These are phyloP conservation scores for Eremomyces bilateralis DNA, from an alignment of 495 filamentous ascomycete genomes.

Conservation along the genomic window DNA sequence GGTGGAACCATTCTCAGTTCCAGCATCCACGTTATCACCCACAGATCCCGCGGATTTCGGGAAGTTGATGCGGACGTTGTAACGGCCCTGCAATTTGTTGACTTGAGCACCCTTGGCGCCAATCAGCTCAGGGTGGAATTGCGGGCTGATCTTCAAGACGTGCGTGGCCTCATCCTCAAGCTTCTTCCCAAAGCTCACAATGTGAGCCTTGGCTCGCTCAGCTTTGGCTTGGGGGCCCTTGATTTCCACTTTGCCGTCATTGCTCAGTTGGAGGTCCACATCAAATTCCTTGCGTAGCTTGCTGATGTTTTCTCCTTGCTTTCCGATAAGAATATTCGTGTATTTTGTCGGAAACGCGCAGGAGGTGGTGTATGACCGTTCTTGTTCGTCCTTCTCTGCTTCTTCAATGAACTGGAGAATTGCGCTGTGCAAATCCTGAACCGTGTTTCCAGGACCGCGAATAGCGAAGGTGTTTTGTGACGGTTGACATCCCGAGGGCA, in stretches of 20 bases:
- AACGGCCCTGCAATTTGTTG: conserved; percentile 55
- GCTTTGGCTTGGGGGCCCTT: conserved; percentile 61
- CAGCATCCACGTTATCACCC: conserved; percentile 41
- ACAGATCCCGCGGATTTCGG: conserved; percentile 38
- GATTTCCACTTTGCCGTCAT: conserved; percentile 46
- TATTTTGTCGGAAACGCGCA: conserved; percentile 92
- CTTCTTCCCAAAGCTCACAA: conserved; percentile 51
- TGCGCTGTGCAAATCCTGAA: conserved; percentile 46
- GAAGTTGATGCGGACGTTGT: conserved; percentile 87
- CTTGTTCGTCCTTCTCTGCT: conserved; percentile 69
- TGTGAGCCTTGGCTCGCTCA: conserved; percentile 58
- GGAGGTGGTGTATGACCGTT: conserved; percentile 59
- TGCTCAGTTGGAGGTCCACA: conserved; percentile 72
- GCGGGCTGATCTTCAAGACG: conserved; percentile 65
- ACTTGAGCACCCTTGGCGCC: conserved; percentile 42
- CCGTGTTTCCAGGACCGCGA: conserved; percentile 49
- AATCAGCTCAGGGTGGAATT: conserved; percentile 62
- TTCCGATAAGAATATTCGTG: conserved; percentile 82
- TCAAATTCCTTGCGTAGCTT: conserved; percentile 93
- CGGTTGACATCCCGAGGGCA: conserved; percentile 21
- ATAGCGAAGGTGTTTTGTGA: conserved; percentile 30
- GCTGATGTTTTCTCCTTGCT: conserved; percentile 78
- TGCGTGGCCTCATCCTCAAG: conserved; percentile 75
- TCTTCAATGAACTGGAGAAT: conserved; percentile 56
- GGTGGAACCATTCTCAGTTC: conserved; percentile 40